Conservation (phyloP, 371 early-diverging fungal genomes). For the Circinella umbellata region DNA sequence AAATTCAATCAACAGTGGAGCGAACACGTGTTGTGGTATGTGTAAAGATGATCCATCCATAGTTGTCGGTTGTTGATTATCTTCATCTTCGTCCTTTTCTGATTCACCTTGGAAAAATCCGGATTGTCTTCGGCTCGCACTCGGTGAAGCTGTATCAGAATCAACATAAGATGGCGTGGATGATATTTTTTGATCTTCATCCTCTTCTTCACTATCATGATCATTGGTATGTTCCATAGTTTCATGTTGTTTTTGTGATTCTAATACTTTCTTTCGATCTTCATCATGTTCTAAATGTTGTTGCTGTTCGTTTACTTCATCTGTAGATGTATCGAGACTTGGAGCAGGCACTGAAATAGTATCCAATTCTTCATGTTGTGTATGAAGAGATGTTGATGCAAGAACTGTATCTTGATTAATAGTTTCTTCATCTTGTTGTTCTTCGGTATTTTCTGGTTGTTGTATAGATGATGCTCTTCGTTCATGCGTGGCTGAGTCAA, state of each 20-base stretch:
- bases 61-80: not conserved
- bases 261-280: not conserved
- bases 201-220: slow-evolving; percentile 6
- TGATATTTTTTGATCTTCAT: slow-evolving; percentile 9
- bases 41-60: slow-evolving; percentile 17
- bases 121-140: slow-evolving; percentile 1
- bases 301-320: not conserved
- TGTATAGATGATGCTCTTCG: not conserved
- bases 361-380: slow-evolving; percentile 19
- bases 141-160: slow-evolving; percentile 3
- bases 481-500: slow-evolving; percentile 14
- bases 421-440: not conserved
- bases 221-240: not conserved
- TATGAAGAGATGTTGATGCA: not conserved
- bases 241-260: slow-evolving; percentile 1
- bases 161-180: not conserved
- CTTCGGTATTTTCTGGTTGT: not conserved
- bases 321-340: slow-evolving; percentile 12
- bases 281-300: not conserved
- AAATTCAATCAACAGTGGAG: slow-evolving; percentile 48
- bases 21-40: slow-evolving; percentile 42
- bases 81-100: no score
- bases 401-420: not conserved
- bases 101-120: not conserved
- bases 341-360: slow-evolving; percentile 24